Evolutionary conservation across 192 early-diverging fungal species (phyloP), one percentile per base, ranked within the genome.

Genomic region (Coemansia sp.): DNA sequence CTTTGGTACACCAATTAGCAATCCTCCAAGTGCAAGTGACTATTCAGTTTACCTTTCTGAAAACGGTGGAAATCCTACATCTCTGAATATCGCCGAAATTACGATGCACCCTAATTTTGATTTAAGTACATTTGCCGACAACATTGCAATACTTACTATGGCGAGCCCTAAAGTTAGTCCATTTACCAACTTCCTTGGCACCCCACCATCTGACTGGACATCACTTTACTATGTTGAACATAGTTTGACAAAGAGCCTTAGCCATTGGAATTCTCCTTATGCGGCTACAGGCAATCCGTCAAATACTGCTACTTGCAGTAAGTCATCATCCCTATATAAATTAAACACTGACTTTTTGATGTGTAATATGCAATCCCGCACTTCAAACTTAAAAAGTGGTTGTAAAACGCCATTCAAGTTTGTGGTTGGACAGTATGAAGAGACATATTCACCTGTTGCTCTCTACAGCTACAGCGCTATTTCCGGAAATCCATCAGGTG

Each of bases 391-490:
- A 4, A 63, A 62, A 26, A 20, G 49, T 5, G 55, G 44, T 36
- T 77, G 75, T 23, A 57, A 65, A 5, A 60, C 67, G 10, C 62
- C 69, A 21, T 72, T 62, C 38, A 64, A 41, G 15, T 52, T 53
- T 34, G 45, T 77, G 0, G 43, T 51, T 48, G 59, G 70, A 1
- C 36, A 20, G 12, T 20, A 33, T 1, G 34, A 38, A 0, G 44
- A 33, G 0, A 24, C 49, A 9, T 8, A 33, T 9, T 62, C 59
- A 0, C 36, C 34, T 7, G 49, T 59, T 1, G 69, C 66, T 2
- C 55, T 77, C 20, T 66, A 69, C 30, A 77, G 75, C 38, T 67
- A 64, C 21, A 77, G 75, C 30, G 57, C 60, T 6, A 64, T 62
- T 16, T 20, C 53, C 15, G 60, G 51, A 1, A 56, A 30, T 26